Base-by-base conservation (phyloP, 225 moss, liverwort and hornwort species). In the Ulota crispa region DNA sequence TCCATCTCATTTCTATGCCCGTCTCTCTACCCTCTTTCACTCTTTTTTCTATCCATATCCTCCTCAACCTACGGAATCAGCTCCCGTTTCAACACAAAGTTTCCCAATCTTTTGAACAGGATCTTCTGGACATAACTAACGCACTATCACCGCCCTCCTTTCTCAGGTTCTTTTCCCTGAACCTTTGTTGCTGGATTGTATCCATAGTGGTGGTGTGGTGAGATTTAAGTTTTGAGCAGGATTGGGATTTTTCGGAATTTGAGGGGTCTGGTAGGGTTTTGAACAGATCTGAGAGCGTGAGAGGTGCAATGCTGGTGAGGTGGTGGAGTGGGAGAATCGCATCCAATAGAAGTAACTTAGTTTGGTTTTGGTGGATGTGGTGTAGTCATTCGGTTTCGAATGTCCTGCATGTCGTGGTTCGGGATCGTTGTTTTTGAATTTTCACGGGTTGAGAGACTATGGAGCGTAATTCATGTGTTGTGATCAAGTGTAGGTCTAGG, bases 241-340 rank as follows among this genome's bases (percentile, higher is more conserved):
- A 16, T 30, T n/a, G 64, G 32, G n/a, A n/a, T 42, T 61, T 43
- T 50, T 32, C 21, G 64, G 16, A 64, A 65, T 64, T 77, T 31
- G 64, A 64, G 50, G 34, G 50, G 34, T 14, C 47, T 47, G 18
- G 9, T 77, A 77, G 77, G 64, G 64, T 52, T 32, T 64, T 18
- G 5, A 45, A 77, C 50, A 23, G 64, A 52, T 65, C 52, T 34
- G 32, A 47, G 50, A 34, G 50, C 23, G 76, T 47, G 64, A 2
- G 41, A 75, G 64, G 64, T n/a, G 76, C 76, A 77, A 77, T 77
- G 77, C 64, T 32, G 52, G 24, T 21, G 64, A 50, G 50, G 32
- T 64, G 64, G 77, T 32, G 24, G 50, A 52, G 60, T 1, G 77
- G 52, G 52, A 24, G 10, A 24, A 64, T 45, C 30, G n/a, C 16